Percentiles rank a stretch among this genome's conserved stretches.
Evolutionary conservation across 177 flowering plant genomes (phyloP).

Genomic region (Tripterygium wilfordii): DNA sequence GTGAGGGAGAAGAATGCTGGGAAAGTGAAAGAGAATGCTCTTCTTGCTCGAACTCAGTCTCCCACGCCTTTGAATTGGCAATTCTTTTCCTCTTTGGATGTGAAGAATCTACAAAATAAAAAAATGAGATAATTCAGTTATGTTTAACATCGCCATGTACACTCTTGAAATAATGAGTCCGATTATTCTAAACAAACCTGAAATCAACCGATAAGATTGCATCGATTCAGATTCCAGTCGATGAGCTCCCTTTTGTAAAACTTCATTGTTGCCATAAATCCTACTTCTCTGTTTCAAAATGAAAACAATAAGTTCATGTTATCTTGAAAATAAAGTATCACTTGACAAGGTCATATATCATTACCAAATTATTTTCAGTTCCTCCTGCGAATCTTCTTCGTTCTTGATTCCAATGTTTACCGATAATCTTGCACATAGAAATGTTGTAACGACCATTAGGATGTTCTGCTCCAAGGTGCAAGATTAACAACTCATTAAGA

Average conservation of each 20-base stretch:
- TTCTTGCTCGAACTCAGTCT: slow-evolving; percentile 62
- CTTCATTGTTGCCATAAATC: slow-evolving; percentile 17
- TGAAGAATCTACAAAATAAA: slow-evolving; percentile 28
- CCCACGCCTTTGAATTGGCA: slow-evolving; percentile 30
- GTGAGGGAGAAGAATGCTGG: slow-evolving; percentile 81
- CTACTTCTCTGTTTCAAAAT: slow-evolving; percentile 24
- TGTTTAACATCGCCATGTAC: too few relatives aligned
- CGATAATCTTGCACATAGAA: slow-evolving; percentile 56
- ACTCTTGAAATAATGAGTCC: too few relatives aligned
- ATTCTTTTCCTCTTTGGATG: slow-evolving; percentile 60
- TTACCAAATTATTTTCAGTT: slow-evolving; percentile 33
- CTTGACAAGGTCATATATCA: too few relatives aligned
- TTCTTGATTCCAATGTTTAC: slow-evolving; percentile 48
- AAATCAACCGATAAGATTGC: slow-evolving; percentile 17
- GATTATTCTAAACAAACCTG: slow-evolving; percentile 28
- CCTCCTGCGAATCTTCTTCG: slow-evolving; percentile 27
- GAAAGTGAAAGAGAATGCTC: slow-evolving; percentile 83
- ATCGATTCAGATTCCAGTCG: slow-evolving; percentile 28
- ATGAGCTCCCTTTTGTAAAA: slow-evolving; percentile 12
- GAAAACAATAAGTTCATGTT: slow-evolving; percentile 1
- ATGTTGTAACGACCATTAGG: slow-evolving; percentile 57
- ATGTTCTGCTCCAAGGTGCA: slow-evolving; percentile 69
- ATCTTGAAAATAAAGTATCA: not conserved
- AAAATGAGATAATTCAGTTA: not conserved
- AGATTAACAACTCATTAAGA: slow-evolving; percentile 62